Base-by-base conservation (phyloP, 2,329 filamentous ascomycete species). In the Cordyceps cicadae region DNA sequence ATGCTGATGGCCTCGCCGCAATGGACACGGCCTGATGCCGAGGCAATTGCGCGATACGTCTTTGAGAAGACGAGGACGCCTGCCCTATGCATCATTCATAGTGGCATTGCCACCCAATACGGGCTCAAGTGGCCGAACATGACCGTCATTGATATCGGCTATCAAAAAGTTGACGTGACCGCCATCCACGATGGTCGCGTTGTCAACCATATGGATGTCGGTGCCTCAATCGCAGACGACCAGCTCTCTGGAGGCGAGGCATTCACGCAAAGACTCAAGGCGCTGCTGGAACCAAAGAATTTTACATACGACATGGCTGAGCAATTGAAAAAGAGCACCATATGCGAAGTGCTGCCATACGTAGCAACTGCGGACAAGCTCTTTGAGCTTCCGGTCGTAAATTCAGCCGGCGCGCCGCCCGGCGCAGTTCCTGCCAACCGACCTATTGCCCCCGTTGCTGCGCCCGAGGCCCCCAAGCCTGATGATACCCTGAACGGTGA, bases 61-160 rank as follows among this genome's bases (percentile, higher is more conserved):
- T 99, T 99, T 69, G 94, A 99, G 75, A 95, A 94, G 75, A 96
- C 96, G 71, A 94, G 93, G 77, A 94, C 91, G 0, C 94, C 94
- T 0, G 92, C 90, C 0, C 88, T 99, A 56, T 92, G 89, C 67
- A 81, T 97, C 64, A 88, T 99, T 77, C 90, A 97, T 74, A 88
- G 91, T 67, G 92, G 90, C 3, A 77, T 95, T 52, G 92, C 94
- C 29, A 89, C 91, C 0, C 87, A 94, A 61, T 97, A 95, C 70
- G 92, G 91, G 12, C 82, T 92, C 34, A 85, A 84, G 71, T 82
- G 80, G 77, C 81, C 87, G 37, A 91, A 85, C 67, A 87, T 94
- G 68, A 94, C 91, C 0, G 84, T 99, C 21, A 81, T 99, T 26
- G 94, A 99, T 72, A 88, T 99, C 62, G 94, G 94, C 12, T 90